Evolutionary conservation across 2,329 filamentous ascomycete genomes (phyloP).

Genomic region (Trichoderma sp.): DNA sequence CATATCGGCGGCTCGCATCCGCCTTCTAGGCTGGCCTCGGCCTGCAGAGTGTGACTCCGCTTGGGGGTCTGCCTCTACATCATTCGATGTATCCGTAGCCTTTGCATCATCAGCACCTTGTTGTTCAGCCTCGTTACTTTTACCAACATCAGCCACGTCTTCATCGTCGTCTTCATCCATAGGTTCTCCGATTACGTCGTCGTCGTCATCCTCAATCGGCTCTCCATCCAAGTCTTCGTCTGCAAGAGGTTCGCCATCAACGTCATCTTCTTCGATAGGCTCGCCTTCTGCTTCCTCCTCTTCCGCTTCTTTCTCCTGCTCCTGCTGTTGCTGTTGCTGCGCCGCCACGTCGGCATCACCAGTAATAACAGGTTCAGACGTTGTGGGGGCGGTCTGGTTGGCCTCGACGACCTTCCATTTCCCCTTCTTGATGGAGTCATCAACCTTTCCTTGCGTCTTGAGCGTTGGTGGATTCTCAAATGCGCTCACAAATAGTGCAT

Average conservation of each 20-base stretch:
- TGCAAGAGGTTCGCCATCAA: slow-evolving; percentile 39
- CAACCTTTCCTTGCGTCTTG: slow-evolving; percentile 31
- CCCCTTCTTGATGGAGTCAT: slow-evolving; percentile 27
- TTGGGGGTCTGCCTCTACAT: slow-evolving; percentile 15
- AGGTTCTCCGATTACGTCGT: slow-evolving; percentile 24
- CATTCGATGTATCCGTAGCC: background rate
- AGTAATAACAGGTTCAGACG: slow-evolving; percentile 6
- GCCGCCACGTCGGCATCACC: background rate
- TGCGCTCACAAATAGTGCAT: slow-evolving; percentile 65
- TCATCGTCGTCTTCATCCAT: slow-evolving; percentile 33
- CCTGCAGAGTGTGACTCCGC: slow-evolving; percentile 20
- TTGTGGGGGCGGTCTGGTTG: slow-evolving; percentile 19
- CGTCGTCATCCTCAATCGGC: slow-evolving; percentile 29
- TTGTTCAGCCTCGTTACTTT: background rate
- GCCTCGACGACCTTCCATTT: slow-evolving; percentile 53
- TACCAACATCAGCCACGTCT: slow-evolving; percentile 19
- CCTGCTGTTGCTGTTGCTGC: slow-evolving; percentile 32
- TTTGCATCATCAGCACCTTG: slow-evolving; percentile 2
- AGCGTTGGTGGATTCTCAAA: slow-evolving; percentile 67
- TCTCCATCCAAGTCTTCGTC: slow-evolving; percentile 38
- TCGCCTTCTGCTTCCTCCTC: slow-evolving; percentile 42
- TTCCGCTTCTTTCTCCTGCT: slow-evolving; percentile 35
- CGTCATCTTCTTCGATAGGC: slow-evolving; percentile 47
- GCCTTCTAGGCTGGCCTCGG: slow-evolving; percentile 47
- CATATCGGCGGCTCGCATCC: slow-evolving; percentile 80